A percentile compares a stretch with the other conserved stretches of the same genome.
phyloP scores from a whole-genome alignment of 2,329 filamentous ascomycete genomes.

The Rhytidhysteron rufulum region DNA sequence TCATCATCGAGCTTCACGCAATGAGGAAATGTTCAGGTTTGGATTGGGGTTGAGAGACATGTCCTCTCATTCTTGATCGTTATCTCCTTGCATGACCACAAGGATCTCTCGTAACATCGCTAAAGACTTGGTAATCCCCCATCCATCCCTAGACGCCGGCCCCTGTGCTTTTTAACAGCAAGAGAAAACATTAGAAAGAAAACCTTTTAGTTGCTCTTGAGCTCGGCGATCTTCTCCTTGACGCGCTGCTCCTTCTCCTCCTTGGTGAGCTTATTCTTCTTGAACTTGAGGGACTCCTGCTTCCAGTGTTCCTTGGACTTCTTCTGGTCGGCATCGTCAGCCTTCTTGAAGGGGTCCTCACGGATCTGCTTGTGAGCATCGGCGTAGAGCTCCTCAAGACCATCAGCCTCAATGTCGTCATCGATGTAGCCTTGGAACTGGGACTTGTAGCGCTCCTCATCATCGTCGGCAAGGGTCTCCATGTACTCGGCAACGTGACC shows the following conservation, averaged over 20 bases:
- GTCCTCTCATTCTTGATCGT: no score
- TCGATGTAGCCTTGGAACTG: conserved; percentile 99
- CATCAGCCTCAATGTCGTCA: conserved; percentile 92
- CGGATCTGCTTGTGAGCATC: conserved; percentile 97
- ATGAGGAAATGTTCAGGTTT: no score
- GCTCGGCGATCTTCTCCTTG: conserved; percentile 85
- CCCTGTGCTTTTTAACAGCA: background rate
- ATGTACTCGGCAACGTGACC: conserved; percentile 99
- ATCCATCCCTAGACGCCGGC: background rate
- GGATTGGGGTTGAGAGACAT: no score
- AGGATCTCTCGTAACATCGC: no score
- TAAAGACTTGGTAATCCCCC: no score
- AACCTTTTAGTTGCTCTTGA: conserved; percentile 49
- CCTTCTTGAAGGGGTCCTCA: conserved; percentile 97
- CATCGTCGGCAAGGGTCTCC: conserved; percentile 98
- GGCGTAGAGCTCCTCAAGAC: conserved; percentile 91
- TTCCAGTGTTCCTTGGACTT: conserved; percentile 98
- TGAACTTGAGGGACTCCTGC: conserved; percentile 90
- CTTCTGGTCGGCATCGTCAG: conserved; percentile 68
- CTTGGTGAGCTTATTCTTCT: conserved; percentile 70
- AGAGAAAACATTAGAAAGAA: background rate
- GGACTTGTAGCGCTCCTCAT: conserved; percentile 98
- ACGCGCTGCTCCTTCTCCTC: conserved; percentile 79
- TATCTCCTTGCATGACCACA: no score
- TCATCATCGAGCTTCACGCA: no score